Base-by-base conservation (phyloP, 352 stramenopile species). In the Phytopythium oedochilum region DNA sequence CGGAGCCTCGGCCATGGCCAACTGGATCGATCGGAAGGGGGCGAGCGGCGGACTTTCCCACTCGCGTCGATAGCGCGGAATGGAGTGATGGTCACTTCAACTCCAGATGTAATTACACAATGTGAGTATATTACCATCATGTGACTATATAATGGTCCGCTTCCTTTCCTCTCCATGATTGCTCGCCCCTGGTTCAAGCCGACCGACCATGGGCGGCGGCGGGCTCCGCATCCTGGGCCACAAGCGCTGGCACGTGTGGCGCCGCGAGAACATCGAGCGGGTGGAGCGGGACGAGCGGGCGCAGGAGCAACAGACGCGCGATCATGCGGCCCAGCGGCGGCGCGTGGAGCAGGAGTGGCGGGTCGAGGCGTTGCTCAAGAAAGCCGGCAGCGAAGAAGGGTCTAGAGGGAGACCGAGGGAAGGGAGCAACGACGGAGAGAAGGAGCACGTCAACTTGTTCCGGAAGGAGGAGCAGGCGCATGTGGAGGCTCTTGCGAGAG, bases 211-310 rank as follows among this genome's bases (percentile, higher is more conserved):
- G 78, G 78, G 78, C 59, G 78, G 78, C 26, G 78, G 78, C 36
- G 78, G 78, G n/a, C 55, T 89, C 26, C 78, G 73, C 23, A 81
- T 89, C 49, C 63, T 89, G 9, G 71, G 71, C 7, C 78, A 89
- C 53, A 94, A 94, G 72, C 88, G 78, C 51, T 94, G 84, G 84
- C 82, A 94, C 59, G 84, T 94, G 26, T 94, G 84, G 84, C 79
- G 79, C 10, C 74, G 82, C 18, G 82, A 92, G 46, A 91, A 91
- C 67, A 86, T 91, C 46, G 82, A 92, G 62, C 82, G 81, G 43
- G 82, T 92, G 58, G 50, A 72, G 26, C 69, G 75, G 11, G 82
- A 94, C 56, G 66, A 59, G 28, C 76, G 86, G 17, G 52, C 69
- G 51, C 55, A 81, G 38, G 65, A 75, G 31, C 42, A 68, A 44